Percentiles rank a stretch among this genome's conserved stretches.
Evolutionary conservation across 176 grass and related monocot genomes (phyloP).

Genomic region (Avena atlantica): DNA sequence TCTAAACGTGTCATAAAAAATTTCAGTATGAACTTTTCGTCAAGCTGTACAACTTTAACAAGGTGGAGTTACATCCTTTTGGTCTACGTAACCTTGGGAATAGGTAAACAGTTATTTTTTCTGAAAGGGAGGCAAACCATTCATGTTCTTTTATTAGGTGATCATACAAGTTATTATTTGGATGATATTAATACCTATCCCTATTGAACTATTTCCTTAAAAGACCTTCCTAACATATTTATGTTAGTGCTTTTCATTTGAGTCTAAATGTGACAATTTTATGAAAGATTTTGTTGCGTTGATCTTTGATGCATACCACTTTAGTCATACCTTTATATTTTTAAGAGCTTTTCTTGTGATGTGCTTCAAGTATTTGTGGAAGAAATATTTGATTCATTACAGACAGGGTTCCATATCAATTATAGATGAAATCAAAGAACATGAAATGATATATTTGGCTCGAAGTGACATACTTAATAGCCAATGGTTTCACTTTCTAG

Average conservation of each 20-base stretch:
- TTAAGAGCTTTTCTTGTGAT: neutral
- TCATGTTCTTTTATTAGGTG: slow-evolving; percentile 17
- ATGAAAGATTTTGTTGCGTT: slow-evolving; percentile 15
- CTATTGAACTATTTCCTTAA: slow-evolving; percentile 32
- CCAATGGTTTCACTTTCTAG: neutral
- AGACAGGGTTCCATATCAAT: neutral
- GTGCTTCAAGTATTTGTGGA: slow-evolving; percentile 3
- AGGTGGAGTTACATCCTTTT: slow-evolving; percentile 73
- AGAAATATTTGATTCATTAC: slow-evolving; percentile 23
- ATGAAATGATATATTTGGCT: slow-evolving; percentile 4
- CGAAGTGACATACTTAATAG: neutral
- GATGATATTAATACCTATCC: slow-evolving; percentile 30
- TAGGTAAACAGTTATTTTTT: slow-evolving; percentile 59
- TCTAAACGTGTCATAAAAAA: slow-evolving; percentile 56
- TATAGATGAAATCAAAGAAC: slow-evolving; percentile 19
- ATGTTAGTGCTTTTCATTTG: neutral
- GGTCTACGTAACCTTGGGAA: slow-evolving; percentile 87
- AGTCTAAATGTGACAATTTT: neutral
- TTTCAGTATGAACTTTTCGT: slow-evolving; percentile 76
- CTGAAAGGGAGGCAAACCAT: slow-evolving; percentile 14
- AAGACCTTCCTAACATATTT: neutral
- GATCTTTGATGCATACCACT: neutral
- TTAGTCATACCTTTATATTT: neutral
- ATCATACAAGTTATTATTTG: slow-evolving; percentile 26
- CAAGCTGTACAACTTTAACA: slow-evolving; percentile 76